phyloP scores from a whole-genome alignment of 352 stramenopile species.

The Globisporangium splendens region DNA sequence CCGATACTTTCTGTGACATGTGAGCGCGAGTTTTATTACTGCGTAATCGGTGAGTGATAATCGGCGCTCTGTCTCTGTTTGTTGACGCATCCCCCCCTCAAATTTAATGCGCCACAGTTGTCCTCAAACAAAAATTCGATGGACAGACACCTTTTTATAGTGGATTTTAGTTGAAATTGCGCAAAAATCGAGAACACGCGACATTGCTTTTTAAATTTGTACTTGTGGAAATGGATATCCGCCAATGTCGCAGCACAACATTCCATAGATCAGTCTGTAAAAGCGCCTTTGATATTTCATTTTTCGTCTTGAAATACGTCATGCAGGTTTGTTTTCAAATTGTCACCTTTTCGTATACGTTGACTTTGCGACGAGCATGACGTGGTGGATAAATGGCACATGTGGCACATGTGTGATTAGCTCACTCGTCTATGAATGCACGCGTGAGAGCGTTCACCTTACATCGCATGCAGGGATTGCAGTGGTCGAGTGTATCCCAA shows the following conservation, averaged over 20 bases:
- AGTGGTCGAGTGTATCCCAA: background rate
- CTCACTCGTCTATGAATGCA: background rate
- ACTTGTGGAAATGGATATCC: background rate
- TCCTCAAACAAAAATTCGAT: background rate
- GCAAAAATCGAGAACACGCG: background rate
- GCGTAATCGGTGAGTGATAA: background rate
- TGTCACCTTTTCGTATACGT: background rate
- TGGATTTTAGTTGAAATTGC: background rate
- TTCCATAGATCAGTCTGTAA: background rate
- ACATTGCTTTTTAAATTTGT: background rate
- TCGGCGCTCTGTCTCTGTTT: background rate
- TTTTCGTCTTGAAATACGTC: too few relatives aligned
- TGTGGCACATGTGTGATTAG: background rate
- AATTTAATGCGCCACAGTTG: background rate
- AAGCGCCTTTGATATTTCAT: background rate
- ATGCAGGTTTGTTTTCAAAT: too few relatives aligned
- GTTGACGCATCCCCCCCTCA: background rate
- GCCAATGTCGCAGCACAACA: background rate
- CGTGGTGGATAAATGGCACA: background rate
- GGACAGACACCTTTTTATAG: background rate
- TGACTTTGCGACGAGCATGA: background rate
- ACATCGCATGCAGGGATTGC: background rate
- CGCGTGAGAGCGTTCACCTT: background rate
- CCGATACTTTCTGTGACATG: background rate
- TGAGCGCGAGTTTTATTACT: background rate